A percentile compares a stretch with the other conserved stretches of the same genome.
Evolutionary conservation across 2,329 filamentous ascomycete species (phyloP).

Genomic region (Gremmenia infestans): DNA sequence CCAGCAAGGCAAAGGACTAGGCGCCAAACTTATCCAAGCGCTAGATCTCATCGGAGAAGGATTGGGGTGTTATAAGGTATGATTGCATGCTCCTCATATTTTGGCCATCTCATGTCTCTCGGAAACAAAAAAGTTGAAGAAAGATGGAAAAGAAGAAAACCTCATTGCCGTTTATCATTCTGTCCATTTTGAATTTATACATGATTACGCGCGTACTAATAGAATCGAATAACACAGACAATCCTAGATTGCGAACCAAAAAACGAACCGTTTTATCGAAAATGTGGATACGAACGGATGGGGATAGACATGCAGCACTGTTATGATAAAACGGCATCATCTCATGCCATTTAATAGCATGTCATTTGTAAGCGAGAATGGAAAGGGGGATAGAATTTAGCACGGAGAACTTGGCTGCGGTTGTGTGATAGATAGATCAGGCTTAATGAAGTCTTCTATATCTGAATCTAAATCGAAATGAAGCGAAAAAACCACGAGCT

Average conservation of each 20-base stretch:
- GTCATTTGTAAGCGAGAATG: too few relatives aligned
- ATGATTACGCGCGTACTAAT: too few relatives aligned
- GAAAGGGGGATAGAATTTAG: too few relatives aligned
- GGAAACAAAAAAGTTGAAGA: background rate
- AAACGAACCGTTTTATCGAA: constrained; percentile 93
- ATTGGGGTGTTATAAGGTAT: constrained; percentile 79
- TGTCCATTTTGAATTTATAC: too few relatives aligned
- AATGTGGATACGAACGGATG: constrained; percentile 71
- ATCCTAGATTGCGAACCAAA: constrained; percentile 93
- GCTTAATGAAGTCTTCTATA: too few relatives aligned
- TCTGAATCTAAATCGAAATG: background rate
- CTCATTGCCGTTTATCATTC: too few relatives aligned
- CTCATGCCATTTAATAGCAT: constrained; percentile 1
- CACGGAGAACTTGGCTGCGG: too few relatives aligned
- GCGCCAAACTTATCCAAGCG: constrained; percentile 84
- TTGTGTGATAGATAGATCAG: too few relatives aligned
- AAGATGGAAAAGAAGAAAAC: background rate
- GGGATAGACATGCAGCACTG: constrained; percentile 97
- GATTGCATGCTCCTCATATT: background rate
- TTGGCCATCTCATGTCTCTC: background rate
- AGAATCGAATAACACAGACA: constrained; percentile 45
- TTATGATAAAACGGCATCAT: constrained; percentile 41
- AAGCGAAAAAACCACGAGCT: too few relatives aligned
- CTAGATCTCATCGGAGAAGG: constrained; percentile 81
- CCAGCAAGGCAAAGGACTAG: constrained; percentile 94